Conservation (phyloP, 495 filamentous ascomycete genomes). For the Penicillium cataractarum region DNA sequence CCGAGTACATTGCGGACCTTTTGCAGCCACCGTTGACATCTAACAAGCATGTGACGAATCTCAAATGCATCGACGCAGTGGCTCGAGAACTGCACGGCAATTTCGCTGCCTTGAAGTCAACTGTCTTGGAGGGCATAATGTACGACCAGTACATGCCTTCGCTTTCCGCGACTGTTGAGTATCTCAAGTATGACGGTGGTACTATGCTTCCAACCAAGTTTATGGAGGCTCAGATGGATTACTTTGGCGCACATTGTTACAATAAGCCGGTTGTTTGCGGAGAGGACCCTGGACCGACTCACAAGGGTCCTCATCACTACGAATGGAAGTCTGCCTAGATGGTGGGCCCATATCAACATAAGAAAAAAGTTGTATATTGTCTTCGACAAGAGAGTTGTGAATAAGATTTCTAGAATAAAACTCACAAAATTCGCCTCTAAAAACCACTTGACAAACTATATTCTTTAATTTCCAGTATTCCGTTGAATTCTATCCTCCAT, state of each 20-base stretch:
- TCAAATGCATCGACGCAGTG: conserved; percentile 54
- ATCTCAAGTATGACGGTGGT: conserved; percentile 65
- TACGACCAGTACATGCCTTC: conserved; percentile 68
- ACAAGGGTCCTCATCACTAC: conserved; percentile 48
- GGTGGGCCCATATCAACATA: background rate
- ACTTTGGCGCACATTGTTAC: conserved; percentile 72
- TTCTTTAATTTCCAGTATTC: background rate
- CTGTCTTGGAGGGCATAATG: conserved; percentile 59
- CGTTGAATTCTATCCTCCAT: background rate
- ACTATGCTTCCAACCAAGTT: conserved; percentile 66
- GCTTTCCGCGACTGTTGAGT: conserved; percentile 68
- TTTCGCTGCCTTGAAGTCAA: conserved; percentile 56
- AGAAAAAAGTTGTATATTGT: background rate
- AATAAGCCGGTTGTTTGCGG: conserved; percentile 51
- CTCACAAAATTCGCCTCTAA: background rate
- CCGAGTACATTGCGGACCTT: conserved; percentile 66
- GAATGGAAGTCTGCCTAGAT: conserved; percentile 42
- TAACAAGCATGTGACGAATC: conserved; percentile 37
- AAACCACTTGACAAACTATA: background rate
- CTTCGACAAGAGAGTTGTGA: background rate
- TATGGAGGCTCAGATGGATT: conserved; percentile 77
- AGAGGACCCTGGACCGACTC: conserved; percentile 46
- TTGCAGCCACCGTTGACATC: conserved; percentile 49
- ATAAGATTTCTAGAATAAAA: background rate
- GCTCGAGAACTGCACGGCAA: conserved; percentile 56